phyloP scores from a whole-genome alignment of 1,139 yeast species.

The Arxiozyma bovina region DNA sequence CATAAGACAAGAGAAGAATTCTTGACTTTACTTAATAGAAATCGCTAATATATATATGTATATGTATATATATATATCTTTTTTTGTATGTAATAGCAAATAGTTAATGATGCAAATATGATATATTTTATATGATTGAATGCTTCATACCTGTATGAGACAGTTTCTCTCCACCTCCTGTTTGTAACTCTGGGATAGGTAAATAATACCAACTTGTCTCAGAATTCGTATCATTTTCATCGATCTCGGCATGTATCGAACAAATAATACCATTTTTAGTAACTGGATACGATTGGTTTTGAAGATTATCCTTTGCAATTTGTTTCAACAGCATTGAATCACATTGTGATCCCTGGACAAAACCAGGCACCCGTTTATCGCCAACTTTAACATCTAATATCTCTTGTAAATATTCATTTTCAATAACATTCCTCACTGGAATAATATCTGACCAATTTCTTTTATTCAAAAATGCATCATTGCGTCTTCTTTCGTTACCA shows the following conservation, averaged over 20 bases:
- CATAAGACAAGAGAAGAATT: conserved; percentile 96
- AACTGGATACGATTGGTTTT: conserved; percentile 39
- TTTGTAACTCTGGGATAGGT: conserved; percentile 51
- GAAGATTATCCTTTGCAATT: neutral
- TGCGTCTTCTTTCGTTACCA: conserved; percentile 41
- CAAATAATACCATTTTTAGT: conserved; percentile 54
- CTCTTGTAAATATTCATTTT: conserved; percentile 15
- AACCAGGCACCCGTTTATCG: conserved; percentile 30
- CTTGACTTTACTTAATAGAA: conserved; percentile 65
- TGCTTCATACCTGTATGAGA: conserved; percentile 12
- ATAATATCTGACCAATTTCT: conserved; percentile 66
- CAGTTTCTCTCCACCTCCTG: conserved; percentile 38
- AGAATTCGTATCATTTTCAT: conserved; percentile 43
- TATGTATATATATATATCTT: neutral
- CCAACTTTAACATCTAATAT: conserved; percentile 23
- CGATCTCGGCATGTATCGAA: conserved; percentile 63
- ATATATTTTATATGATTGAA: conserved; percentile 16
- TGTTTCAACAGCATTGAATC: neutral
- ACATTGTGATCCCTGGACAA: conserved; percentile 1
- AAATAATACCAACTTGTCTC: conserved; percentile 59
- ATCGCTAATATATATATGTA: conserved; percentile 21
- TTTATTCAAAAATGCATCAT: conserved; percentile 58
- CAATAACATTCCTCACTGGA: conserved; percentile 34
- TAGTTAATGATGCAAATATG: neutral
- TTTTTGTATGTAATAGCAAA: neutral